phyloP scores from a whole-genome alignment of 2,329 filamentous ascomycete species.

The Penicillium vulpinum region DNA sequence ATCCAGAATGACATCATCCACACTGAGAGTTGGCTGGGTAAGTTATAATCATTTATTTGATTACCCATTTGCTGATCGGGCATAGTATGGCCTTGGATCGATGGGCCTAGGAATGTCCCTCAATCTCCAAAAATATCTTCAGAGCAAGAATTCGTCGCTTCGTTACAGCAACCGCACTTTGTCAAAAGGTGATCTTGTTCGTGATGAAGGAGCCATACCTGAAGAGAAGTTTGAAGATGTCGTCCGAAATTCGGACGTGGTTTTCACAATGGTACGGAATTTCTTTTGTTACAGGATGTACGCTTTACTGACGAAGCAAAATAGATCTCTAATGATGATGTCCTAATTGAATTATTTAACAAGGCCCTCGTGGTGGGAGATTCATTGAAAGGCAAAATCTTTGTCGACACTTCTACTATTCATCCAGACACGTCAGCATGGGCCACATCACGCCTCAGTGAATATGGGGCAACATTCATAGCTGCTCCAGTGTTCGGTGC shows the following conservation, averaged over 20 bases:
- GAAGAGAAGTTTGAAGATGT: conserved; percentile 1
- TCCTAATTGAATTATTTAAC: conserved; percentile 36
- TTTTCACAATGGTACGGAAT: conserved; percentile 37
- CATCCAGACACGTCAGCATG: conserved; percentile 47
- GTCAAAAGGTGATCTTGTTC: conserved; percentile 43
- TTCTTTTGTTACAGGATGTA: not conserved
- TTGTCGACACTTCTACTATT: conserved; percentile 55
- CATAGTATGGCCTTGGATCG: conserved; percentile 48
- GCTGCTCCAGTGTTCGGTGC: conserved; percentile 55
- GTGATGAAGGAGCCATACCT: not conserved
- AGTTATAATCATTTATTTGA: not conserved
- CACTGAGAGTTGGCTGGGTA: conserved; percentile 17
- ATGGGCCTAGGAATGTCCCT: conserved; percentile 55
- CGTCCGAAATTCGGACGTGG: conserved; percentile 32
- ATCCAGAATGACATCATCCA: not conserved
- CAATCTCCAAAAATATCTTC: conserved; percentile 51
- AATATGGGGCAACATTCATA: conserved; percentile 41
- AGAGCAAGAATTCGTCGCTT: conserved; percentile 25
- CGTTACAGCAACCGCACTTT: conserved; percentile 51
- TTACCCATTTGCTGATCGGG: not conserved
- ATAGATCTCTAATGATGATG: conserved; percentile 48
- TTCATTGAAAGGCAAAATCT: conserved; percentile 40
- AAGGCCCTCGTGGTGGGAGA: conserved; percentile 19
- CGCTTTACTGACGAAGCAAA: not conserved
- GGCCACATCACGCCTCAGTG: conserved; percentile 30